These are phyloP conservation scores for Clathrus columnatus DNA, from an alignment of 768 basidiomycete genomes.

Conservation along the genomic window DNA sequence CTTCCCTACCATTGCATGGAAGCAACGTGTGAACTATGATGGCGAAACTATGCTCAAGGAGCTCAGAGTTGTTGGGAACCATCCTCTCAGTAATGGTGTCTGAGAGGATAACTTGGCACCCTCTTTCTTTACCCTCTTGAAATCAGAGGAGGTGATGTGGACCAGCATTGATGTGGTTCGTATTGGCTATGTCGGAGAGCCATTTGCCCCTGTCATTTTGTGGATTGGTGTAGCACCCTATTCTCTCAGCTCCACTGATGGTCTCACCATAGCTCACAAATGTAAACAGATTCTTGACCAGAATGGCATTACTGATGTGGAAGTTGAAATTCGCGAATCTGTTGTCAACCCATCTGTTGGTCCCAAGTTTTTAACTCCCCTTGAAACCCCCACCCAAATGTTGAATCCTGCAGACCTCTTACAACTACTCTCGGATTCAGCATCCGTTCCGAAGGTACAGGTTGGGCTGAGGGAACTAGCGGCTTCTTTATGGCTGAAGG, in stretches of 20 bases:
- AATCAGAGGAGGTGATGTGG: slow-evolving; percentile 13
- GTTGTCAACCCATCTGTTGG: not conserved
- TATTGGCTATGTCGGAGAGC: slow-evolving; percentile 11
- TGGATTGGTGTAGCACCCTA: slow-evolving; percentile 25
- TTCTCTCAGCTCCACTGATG: slow-evolving; percentile 22
- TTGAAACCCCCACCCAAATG: not conserved
- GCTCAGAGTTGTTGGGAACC: slow-evolving; percentile 18
- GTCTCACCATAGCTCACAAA: slow-evolving; percentile 18
- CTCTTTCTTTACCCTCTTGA: slow-evolving; percentile 11
- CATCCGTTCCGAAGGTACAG: slow-evolving; percentile 21
- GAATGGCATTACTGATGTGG: slow-evolving; percentile 22
- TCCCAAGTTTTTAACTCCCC: not conserved
- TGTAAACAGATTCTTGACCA: slow-evolving; percentile 19
- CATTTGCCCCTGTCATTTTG: not conserved
- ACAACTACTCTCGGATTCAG: slow-evolving; percentile 11
- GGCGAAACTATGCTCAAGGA: slow-evolving; percentile 21
- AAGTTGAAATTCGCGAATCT: slow-evolving; percentile 27
- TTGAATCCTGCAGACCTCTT: not conserved
- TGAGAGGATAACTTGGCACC: slow-evolving; percentile 15
- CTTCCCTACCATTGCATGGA: slow-evolving; percentile 15
- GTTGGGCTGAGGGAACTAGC: slow-evolving; percentile 24
- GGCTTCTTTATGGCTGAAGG: slow-evolving; percentile 24
- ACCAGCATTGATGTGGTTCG: slow-evolving; percentile 18
- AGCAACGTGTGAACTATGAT: slow-evolving; percentile 18
- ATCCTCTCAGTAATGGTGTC: slow-evolving; percentile 13